Percentiles rank a stretch among this genome's conserved stretches.
Conservation (phyloP, 257 asterid genomes). For the Salvia hispanica region DNA sequence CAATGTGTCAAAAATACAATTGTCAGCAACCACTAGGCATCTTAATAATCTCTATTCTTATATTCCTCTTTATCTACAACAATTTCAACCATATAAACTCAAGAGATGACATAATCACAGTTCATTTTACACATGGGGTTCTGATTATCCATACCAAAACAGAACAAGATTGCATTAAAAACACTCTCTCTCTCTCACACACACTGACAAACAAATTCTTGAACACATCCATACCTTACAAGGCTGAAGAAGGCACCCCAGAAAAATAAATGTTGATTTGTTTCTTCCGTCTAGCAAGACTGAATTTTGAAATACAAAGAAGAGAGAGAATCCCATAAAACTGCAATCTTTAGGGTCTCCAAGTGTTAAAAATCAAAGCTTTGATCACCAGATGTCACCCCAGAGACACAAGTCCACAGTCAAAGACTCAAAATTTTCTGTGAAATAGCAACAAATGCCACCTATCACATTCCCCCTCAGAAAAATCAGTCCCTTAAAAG, state of each 20-base stretch:
- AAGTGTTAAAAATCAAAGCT: constrained; percentile 38
- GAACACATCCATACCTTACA: constrained; percentile 23
- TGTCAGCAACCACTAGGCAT: constrained; percentile 39
- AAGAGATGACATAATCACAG: constrained; percentile 29
- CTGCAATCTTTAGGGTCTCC: not conserved
- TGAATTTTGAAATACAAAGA: constrained; percentile 8
- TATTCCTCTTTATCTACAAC: constrained; percentile 39
- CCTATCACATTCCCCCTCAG: constrained; percentile 29
- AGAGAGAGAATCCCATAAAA: constrained; percentile 7
- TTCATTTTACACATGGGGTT: constrained; percentile 21
- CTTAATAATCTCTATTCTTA: constrained; percentile 32
- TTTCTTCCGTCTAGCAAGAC: not conserved
- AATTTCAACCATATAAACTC: constrained; percentile 28
- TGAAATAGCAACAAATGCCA: constrained; percentile 32
- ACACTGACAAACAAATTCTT: not conserved
- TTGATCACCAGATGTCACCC: constrained; percentile 41
- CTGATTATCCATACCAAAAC: not conserved
- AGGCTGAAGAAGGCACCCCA: constrained; percentile 6
- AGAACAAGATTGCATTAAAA: not conserved
- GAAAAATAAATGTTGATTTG: not conserved
- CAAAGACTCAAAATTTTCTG: constrained; percentile 30
- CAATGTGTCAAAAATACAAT: constrained; percentile 38
- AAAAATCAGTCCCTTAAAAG: constrained; percentile 30
- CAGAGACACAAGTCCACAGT: constrained; percentile 36
- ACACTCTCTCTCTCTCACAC: not conserved